These are phyloP conservation scores for Apophysomyces ossiformis DNA, from an alignment of 371 early-diverging fungal species.

Conservation along the genomic window DNA sequence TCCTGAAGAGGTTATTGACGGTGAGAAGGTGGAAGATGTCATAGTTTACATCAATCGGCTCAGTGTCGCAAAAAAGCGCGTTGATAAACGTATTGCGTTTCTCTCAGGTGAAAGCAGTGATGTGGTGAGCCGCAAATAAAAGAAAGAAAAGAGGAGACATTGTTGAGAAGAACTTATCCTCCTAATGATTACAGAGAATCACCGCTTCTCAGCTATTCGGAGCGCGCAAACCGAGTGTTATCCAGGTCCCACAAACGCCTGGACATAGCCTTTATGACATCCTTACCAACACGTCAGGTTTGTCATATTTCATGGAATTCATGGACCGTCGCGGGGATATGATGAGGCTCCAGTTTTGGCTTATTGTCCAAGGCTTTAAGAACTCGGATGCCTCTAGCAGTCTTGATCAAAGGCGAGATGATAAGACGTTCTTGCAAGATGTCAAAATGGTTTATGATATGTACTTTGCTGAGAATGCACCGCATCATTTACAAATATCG, in stretches of 20 bases:
- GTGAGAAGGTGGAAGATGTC: conserved; percentile 79
- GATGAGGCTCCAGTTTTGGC: conserved; percentile 77
- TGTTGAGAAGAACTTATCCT: not conserved
- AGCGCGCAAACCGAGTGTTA: conserved; percentile 27
- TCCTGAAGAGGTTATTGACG: conserved; percentile 79
- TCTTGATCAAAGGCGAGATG: conserved; percentile 21
- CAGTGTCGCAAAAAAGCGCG: conserved; percentile 70
- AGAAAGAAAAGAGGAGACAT: conserved; percentile 22
- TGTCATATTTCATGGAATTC: conserved; percentile 84
- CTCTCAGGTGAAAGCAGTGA: conserved; percentile 61
- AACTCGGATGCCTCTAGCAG: conserved; percentile 27
- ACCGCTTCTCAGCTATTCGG: conserved; percentile 30
- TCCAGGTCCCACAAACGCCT: conserved; percentile 11
- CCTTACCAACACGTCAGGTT: conserved; percentile 65
- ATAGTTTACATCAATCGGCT: conserved; percentile 75
- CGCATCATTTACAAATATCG: conserved; percentile 49
- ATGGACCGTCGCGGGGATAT: conserved; percentile 75
- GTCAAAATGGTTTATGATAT: conserved; percentile 70
- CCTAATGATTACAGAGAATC: not conserved
- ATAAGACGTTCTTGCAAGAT: conserved; percentile 58
- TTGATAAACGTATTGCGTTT: conserved; percentile 73
- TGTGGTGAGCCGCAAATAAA: conserved; percentile 31
- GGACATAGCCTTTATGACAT: conserved; percentile 53
- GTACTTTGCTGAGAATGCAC: conserved; percentile 64
- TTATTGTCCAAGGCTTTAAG: conserved; percentile 73